phyloP scores from a whole-genome alignment of 176 grass and related monocot genomes.

The Dactylis glomerata region DNA sequence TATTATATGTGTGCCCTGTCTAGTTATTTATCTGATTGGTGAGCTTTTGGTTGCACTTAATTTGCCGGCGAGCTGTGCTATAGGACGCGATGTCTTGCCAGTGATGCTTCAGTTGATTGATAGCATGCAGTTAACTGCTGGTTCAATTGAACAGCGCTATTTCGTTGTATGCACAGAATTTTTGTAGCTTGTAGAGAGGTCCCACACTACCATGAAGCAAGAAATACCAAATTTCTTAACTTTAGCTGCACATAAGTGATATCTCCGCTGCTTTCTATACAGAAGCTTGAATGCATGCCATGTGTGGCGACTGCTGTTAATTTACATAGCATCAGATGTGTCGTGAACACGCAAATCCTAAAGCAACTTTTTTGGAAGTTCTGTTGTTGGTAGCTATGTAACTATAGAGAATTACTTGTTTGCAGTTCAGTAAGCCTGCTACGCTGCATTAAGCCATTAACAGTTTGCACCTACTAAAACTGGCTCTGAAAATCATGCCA shows the following conservation, averaged over 20 bases:
- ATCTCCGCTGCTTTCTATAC: neutral
- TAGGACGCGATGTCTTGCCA: neutral
- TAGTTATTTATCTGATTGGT: neutral
- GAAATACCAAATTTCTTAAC: neutral
- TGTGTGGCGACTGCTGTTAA: neutral
- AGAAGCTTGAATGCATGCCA: neutral
- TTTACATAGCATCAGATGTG: constrained; percentile 15
- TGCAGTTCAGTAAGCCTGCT: constrained; percentile 20
- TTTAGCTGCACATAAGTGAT: neutral
- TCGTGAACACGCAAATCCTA: neutral
- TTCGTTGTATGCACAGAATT: constrained; percentile 6
- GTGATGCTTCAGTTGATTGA: constrained; percentile 8
- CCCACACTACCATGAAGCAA: constrained; percentile 2
- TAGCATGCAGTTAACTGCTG: neutral
- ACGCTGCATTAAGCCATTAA: neutral
- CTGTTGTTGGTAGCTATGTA: constrained; percentile 12
- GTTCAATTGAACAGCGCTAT: neutral
- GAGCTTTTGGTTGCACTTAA: neutral
- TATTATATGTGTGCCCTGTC: neutral
- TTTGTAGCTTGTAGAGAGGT: neutral
- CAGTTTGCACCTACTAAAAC: constrained; percentile 14
- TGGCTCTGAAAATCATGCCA: constrained; percentile 5
- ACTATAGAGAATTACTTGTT: neutral
- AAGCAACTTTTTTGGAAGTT: constrained; percentile 8
- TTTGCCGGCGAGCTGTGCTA: constrained; percentile 8